A percentile compares a stretch with the other conserved stretches of the same genome.
Conservation (phyloP, 495 filamentous ascomycete species). For the Neurospora cerealis region DNA sequence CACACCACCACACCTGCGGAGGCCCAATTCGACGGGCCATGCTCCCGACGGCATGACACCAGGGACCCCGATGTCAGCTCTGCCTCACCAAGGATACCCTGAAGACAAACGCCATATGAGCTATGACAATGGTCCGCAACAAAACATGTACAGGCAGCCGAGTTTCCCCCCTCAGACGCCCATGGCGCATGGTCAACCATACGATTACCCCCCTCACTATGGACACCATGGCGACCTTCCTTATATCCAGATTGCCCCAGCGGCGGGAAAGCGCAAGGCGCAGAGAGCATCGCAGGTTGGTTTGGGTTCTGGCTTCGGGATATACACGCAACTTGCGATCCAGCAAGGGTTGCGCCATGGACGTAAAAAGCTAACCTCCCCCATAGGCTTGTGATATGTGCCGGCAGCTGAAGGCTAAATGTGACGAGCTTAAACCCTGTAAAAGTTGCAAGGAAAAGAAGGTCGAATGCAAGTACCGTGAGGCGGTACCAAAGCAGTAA, state of each 20-base stretch:
- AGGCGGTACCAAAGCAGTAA: slow-evolving; percentile 59
- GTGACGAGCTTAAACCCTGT: slow-evolving; percentile 55
- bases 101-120: slow-evolving; percentile 38
- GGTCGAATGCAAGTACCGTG: slow-evolving; percentile 53
- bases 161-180: slow-evolving; percentile 37
- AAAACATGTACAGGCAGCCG: slow-evolving; percentile 29
- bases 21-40: slow-evolving; percentile 34
- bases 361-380: slow-evolving; percentile 15
- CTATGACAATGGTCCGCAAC: slow-evolving; percentile 31
- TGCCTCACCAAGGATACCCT: slow-evolving; percentile 23
- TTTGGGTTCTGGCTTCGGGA: background rate
- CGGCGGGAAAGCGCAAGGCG: slow-evolving; percentile 38
- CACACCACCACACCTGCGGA: slow-evolving; percentile 33
- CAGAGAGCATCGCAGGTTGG: slow-evolving; percentile 42
- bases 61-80: slow-evolving; percentile 22
- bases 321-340: background rate
- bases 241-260: slow-evolving; percentile 26
- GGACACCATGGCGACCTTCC: slow-evolving; percentile 14
- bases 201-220: slow-evolving; percentile 30
- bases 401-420: slow-evolving; percentile 60
- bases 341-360: background rate
- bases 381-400: slow-evolving; percentile 59
- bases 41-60: slow-evolving; percentile 27
- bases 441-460: slow-evolving; percentile 47
- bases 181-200: slow-evolving; percentile 32